Percentiles rank a stretch among this genome's conserved stretches.
Conservation (phyloP, 2,329 filamentous ascomycete species). For the Colletotrichum graminicola region DNA sequence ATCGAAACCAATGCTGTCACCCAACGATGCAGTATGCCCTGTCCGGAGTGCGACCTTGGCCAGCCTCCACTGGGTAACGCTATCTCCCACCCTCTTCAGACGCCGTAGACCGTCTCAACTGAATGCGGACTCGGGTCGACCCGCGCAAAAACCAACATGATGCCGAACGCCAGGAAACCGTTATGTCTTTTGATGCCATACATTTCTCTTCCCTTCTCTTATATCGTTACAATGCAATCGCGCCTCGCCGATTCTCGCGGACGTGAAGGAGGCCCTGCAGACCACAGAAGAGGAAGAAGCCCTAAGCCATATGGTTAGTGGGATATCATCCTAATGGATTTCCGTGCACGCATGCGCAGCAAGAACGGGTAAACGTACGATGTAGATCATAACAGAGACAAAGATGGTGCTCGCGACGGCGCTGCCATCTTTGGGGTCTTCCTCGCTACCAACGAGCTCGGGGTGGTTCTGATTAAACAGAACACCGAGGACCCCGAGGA, state of each 20-base stretch:
- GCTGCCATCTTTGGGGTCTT: constrained; percentile 77
- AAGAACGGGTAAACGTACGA: constrained; percentile 69
- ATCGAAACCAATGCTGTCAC: constrained; percentile 3
- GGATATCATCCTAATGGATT: neutral
- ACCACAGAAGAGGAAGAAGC: constrained; percentile 91
- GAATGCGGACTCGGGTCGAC: constrained; percentile 17
- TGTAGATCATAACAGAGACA: constrained; percentile 88
- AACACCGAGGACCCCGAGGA: constrained; percentile 73
- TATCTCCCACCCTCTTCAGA: constrained; percentile 1
- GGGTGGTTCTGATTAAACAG: constrained; percentile 87
- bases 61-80: constrained; percentile 5
- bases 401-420: constrained; percentile 90
- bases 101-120: neutral
- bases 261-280: constrained; percentile 89
- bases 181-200: constrained; percentile 40
- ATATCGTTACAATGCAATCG: constrained; percentile 75
- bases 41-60: neutral
- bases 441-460: constrained; percentile 81
- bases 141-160: constrained; percentile 34
- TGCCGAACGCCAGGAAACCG: constrained; percentile 40
- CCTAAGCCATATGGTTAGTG: constrained; percentile 60
- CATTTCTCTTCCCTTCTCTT: constrained; percentile 7
- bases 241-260: constrained; percentile 84
- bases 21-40: neutral
- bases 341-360: neutral